phyloP scores from a whole-genome alignment of 768 basidiomycete species.

The Lentinula edodes region DNA sequence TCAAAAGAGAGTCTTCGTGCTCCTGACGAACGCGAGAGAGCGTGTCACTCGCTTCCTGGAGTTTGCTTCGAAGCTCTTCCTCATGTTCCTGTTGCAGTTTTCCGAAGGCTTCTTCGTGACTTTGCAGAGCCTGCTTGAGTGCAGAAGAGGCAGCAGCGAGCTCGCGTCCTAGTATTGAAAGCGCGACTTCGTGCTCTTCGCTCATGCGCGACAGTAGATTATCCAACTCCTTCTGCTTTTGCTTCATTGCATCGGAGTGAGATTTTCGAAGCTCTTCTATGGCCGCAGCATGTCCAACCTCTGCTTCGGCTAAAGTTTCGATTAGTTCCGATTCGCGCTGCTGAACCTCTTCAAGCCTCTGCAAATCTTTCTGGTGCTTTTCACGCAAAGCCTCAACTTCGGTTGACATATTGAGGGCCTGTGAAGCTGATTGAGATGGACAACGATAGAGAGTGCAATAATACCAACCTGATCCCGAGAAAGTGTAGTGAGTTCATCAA shows the following conservation, averaged over 20 bases:
- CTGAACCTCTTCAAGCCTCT: slow-evolving; percentile 48
- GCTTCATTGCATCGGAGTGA: slow-evolving; percentile 37
- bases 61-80: slow-evolving; percentile 44
- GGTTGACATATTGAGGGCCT: slow-evolving; percentile 84
- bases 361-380: slow-evolving; percentile 50
- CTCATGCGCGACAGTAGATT: slow-evolving; percentile 39
- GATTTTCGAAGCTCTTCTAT: slow-evolving; percentile 45
- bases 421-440: slow-evolving; percentile 3
- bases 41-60: slow-evolving; percentile 47
- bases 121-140: slow-evolving; percentile 44
- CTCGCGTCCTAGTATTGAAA: slow-evolving; percentile 35
- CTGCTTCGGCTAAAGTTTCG: slow-evolving; percentile 42
- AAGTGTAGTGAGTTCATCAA: slow-evolving; percentile 75
- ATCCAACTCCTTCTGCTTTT: slow-evolving; percentile 37
- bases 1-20: slow-evolving; percentile 47
- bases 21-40: slow-evolving; percentile 45
- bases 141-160: slow-evolving; percentile 34
- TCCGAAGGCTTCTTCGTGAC: slow-evolving; percentile 58
- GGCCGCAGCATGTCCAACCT: slow-evolving; percentile 42
- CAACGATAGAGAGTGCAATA: neutral
- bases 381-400: slow-evolving; percentile 73
- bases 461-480: slow-evolving; percentile 75
- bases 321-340: slow-evolving; percentile 52
- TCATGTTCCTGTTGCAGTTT: slow-evolving; percentile 51
- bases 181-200: slow-evolving; percentile 38